These are phyloP conservation scores for Capillidium rhysosporum DNA, from an alignment of 371 early-diverging fungal species.

Conservation along the genomic window DNA sequence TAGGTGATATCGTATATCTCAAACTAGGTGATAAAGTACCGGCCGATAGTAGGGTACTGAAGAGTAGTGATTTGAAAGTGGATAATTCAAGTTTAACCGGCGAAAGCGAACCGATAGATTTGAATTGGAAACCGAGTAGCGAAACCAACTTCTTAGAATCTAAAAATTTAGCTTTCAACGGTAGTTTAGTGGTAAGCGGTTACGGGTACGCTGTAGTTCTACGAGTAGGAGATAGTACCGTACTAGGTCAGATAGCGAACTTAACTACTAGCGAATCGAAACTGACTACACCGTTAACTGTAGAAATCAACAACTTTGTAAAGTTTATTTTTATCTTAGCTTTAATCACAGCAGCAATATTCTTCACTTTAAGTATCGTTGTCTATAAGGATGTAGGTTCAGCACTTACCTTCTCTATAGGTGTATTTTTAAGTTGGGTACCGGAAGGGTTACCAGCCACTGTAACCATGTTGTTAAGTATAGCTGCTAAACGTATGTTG, in stretches of 20 bases:
- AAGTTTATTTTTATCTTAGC: conserved; percentile 38
- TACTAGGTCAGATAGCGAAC: conserved; percentile 48
- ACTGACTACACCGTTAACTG: conserved; percentile 32
- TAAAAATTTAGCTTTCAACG: conserved; percentile 39
- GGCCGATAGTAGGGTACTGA: conserved; percentile 38
- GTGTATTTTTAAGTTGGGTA: conserved; percentile 40
- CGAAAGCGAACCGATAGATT: conserved; percentile 22
- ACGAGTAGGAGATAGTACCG: conserved; percentile 31
- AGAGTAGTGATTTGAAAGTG: conserved; percentile 32
- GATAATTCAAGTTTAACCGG: conserved; percentile 49
- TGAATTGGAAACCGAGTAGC: not conserved
- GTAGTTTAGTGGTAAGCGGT: conserved; percentile 39
- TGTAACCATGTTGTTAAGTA: conserved; percentile 71
- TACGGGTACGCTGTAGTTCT: conserved; percentile 36
- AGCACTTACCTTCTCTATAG: conserved; percentile 44
- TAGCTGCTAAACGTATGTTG: conserved; percentile 89
- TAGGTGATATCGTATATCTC: conserved; percentile 37
- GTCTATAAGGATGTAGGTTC: conserved; percentile 21
- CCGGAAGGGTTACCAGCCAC: conserved; percentile 60
- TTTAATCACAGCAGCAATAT: conserved; percentile 19
- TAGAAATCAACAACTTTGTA: conserved; percentile 45
- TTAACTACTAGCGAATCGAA: conserved; percentile 20
- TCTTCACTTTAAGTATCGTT: conserved; percentile 25
- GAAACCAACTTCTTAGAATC: conserved; percentile 12
- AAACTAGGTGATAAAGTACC: conserved; percentile 43